Evolutionary conservation across 306 rosid species (phyloP).

Genomic region (Oxytropis ochrocephala): DNA sequence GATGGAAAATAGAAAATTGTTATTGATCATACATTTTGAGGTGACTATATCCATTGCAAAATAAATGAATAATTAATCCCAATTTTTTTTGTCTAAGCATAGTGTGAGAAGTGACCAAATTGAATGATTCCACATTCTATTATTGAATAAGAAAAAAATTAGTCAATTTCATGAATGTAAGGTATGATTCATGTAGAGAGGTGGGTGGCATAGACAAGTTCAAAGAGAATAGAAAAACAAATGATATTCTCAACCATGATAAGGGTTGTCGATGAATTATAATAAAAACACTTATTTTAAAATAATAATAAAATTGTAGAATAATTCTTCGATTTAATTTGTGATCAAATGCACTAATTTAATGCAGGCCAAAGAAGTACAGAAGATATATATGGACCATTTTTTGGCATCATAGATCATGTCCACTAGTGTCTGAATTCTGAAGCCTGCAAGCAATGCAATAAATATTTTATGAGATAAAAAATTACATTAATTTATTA

Average conservation of each 20-base stretch:
- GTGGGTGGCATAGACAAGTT: slow-evolving; percentile 28
- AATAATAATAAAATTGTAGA: background rate
- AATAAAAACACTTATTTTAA: background rate
- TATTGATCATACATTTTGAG: slow-evolving; percentile 21
- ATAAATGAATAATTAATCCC: slow-evolving; percentile 11
- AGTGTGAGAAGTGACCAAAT: slow-evolving; percentile 15
- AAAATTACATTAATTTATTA: background rate
- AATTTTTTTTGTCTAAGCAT: slow-evolving; percentile 12
- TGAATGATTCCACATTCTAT: slow-evolving; percentile 24
- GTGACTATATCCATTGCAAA: slow-evolving; percentile 17
- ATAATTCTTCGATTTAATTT: slow-evolving; percentile 19
- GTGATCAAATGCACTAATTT: slow-evolving; percentile 29
- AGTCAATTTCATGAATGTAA: slow-evolving; percentile 22
- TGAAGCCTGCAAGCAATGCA: slow-evolving; percentile 12
- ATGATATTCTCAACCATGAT: slow-evolving; percentile 4
- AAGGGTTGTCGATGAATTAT: slow-evolving; percentile 20
- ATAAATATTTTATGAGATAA: background rate
- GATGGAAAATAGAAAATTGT: slow-evolving; percentile 18
- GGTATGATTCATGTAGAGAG: slow-evolving; percentile 6
- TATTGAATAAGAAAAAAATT: slow-evolving; percentile 1
- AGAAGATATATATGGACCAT: slow-evolving; percentile 14
- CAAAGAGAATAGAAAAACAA: background rate
- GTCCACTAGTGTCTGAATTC: slow-evolving; percentile 30
- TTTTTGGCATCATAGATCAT: slow-evolving; percentile 22
- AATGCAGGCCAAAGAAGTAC: slow-evolving; percentile 33